Evolutionary conservation across 345 rosid species (phyloP), one percentile per base, ranked within the genome.

Genomic region (Salix udensis): DNA sequence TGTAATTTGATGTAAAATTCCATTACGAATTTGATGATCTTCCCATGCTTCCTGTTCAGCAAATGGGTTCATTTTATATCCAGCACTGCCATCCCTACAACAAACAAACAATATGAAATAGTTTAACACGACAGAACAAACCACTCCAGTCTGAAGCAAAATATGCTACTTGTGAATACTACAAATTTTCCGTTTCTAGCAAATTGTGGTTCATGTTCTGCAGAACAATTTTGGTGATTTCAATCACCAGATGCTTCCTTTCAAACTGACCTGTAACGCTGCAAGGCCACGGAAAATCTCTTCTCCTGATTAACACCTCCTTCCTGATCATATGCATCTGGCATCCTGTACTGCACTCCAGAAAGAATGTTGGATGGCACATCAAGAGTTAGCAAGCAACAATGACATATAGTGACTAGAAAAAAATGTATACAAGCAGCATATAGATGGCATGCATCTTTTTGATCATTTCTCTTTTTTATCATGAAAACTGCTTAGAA

Each of bases 1-100:
- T 44, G 48, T 44, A 44, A 44, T 44, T 11, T 44, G 12, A 44
- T 44, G 15, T 44, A 44, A 44, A 12, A 44, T 11, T 44, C 48
- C 48, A 44, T 82, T 83, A 91, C 98, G 96, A 87, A 92, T 96
- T 84, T 96, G 99, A 86, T 91, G 87, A 66, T 96, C 99, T 88
- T 96, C 99, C 99, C 98, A 96, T 68, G 97, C 99, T 82, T 96
- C 98, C 86, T 95, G 98, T 81, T 93, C 98, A 9, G 93, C 98
- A 85, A 93, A 93, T 40, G 98, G 98, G 85, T 95, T 90, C 98
- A 93, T 95, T 83, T 93, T 96, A 16, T 93, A 96, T 44, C 87
- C 83, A 76, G 94, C 86, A 78, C 82, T 79, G 50, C 87, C 28
- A 79, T 91, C 96, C 83, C 97, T 94, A 77, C 24, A 79, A 62